phyloP scores from a whole-genome alignment of 495 filamentous ascomycete genomes.

The Aspergillus sparsus region DNA sequence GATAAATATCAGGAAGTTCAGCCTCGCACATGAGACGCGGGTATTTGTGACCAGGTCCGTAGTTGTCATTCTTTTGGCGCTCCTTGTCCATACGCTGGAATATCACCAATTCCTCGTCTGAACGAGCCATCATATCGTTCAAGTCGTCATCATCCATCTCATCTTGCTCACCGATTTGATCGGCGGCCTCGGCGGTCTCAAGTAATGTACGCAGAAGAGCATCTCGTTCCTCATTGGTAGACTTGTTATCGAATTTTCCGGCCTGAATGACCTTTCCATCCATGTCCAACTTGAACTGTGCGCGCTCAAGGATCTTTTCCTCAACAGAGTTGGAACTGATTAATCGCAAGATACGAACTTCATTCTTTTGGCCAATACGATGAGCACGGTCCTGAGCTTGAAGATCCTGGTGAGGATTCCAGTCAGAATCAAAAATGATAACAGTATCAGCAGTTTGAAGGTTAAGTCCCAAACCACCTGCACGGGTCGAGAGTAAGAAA shows the following conservation, averaged over 20 bases:
- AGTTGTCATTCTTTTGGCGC: slow-evolving; percentile 59
- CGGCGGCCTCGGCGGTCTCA: slow-evolving; percentile 84
- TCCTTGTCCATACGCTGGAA: slow-evolving; percentile 83
- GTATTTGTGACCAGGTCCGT: slow-evolving; percentile 66
- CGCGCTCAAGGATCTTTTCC: slow-evolving; percentile 97
- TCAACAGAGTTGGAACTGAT: slow-evolving; percentile 97
- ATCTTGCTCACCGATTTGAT: slow-evolving; percentile 73
- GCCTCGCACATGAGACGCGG: slow-evolving; percentile 83
- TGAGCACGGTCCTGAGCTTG: slow-evolving; percentile 99
- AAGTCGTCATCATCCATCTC: slow-evolving; percentile 98
- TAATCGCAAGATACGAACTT: slow-evolving; percentile 91
- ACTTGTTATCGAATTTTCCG: slow-evolving; percentile 99
- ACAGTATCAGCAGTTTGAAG: slow-evolving; percentile 97
- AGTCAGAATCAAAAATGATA: slow-evolving; percentile 99
- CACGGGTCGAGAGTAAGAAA: slow-evolving; percentile 97
- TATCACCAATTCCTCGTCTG: slow-evolving; percentile 64
- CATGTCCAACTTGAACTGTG: slow-evolving; percentile 97
- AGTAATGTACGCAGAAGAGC: slow-evolving; percentile 89
- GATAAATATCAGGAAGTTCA: slow-evolving; percentile 91
- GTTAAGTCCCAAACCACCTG: slow-evolving; percentile 95
- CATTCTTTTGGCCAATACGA: slow-evolving; percentile 99
- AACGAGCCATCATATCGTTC: slow-evolving; percentile 82
- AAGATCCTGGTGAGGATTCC: slow-evolving; percentile 99
- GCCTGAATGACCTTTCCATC: slow-evolving; percentile 99
- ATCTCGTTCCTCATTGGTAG: slow-evolving; percentile 96